Conservation (phyloP, 2,329 filamentous ascomycete species). For the Rugonectria rugulosa region DNA sequence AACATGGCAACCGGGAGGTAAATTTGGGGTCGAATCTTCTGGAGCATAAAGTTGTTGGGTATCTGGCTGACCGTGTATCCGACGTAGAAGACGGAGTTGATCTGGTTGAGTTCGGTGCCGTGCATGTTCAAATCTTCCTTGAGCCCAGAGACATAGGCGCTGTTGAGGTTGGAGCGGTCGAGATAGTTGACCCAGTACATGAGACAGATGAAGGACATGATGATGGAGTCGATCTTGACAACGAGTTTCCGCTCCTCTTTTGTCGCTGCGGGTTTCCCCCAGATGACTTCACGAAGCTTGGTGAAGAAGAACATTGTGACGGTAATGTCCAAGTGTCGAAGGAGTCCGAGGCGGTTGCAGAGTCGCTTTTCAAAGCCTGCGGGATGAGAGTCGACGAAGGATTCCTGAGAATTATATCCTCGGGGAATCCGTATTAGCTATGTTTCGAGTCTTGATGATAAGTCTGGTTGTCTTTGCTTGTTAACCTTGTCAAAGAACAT, state of each 20-base stretch:
- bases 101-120: constrained; percentile 26
- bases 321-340: no score
- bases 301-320: constrained; percentile 8
- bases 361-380: no score
- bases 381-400: no score
- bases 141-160: constrained; percentile 45
- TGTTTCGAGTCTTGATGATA: no score
- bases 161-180: constrained; percentile 34
- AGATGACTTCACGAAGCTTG: constrained; percentile 15
- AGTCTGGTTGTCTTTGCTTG: no score
- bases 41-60: constrained; percentile 63
- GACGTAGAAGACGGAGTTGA: constrained; percentile 3
- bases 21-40: constrained; percentile 63
- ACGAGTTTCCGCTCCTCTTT: constrained; percentile 10
- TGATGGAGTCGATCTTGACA: constrained; percentile 11
- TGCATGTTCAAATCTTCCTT: constrained; percentile 41
- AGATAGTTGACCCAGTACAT: constrained; percentile 16
- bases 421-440: no score
- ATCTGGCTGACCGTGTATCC: constrained; percentile 57
- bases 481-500: no score
- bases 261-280: constrained; percentile 18
- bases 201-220: constrained; percentile 3
- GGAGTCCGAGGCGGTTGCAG: no score
- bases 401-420: no score
- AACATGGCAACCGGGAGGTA: constrained; percentile 64